A percentile compares a stretch with the other conserved stretches of the same genome.
phyloP scores from a whole-genome alignment of 495 filamentous ascomycete species.

The Daldinia childiae region DNA sequence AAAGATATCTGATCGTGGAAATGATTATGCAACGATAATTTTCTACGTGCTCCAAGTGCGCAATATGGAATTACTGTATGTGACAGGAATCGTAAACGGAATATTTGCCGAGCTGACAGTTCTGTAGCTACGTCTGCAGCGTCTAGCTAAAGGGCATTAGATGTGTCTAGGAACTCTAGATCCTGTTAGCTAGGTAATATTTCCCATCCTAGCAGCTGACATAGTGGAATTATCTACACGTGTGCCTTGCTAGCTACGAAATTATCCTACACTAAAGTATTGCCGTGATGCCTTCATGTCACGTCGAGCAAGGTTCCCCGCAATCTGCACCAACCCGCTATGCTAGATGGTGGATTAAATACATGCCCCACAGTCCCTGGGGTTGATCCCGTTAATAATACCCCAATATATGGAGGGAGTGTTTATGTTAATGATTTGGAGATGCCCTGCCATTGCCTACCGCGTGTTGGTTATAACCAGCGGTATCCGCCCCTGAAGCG shows the following conservation, averaged over 20 bases:
- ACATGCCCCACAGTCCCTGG: slow-evolving; percentile 8
- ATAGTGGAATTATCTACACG: slow-evolving; percentile 2
- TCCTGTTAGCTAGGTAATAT: neutral
- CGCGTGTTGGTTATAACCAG: slow-evolving; percentile 17
- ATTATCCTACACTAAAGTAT: slow-evolving; percentile 6
- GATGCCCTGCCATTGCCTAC: slow-evolving; percentile 10
- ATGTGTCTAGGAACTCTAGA: neutral
- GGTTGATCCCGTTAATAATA: slow-evolving; percentile 7
- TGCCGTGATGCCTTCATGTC: slow-evolving; percentile 42
- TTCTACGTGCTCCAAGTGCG: no score
- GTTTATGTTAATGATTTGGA: slow-evolving; percentile 9
- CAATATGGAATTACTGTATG: neutral
- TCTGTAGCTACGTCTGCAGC: neutral
- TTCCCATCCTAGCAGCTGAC: neutral
- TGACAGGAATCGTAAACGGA: neutral
- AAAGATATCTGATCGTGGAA: neutral
- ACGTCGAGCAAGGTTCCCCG: slow-evolving; percentile 40
- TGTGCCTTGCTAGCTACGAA: slow-evolving; percentile 9
- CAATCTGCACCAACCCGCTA: slow-evolving; percentile 10
- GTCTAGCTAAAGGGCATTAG: neutral
- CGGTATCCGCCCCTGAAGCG: neutral
- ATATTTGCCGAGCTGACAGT: neutral
- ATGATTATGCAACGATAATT: neutral
- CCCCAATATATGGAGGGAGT: slow-evolving; percentile 11
- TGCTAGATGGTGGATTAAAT: slow-evolving; percentile 8